A percentile compares a stretch with the other conserved stretches of the same genome.
phyloP scores from a whole-genome alignment of 2,329 filamentous ascomycete species.

The Alternaria dauci region DNA sequence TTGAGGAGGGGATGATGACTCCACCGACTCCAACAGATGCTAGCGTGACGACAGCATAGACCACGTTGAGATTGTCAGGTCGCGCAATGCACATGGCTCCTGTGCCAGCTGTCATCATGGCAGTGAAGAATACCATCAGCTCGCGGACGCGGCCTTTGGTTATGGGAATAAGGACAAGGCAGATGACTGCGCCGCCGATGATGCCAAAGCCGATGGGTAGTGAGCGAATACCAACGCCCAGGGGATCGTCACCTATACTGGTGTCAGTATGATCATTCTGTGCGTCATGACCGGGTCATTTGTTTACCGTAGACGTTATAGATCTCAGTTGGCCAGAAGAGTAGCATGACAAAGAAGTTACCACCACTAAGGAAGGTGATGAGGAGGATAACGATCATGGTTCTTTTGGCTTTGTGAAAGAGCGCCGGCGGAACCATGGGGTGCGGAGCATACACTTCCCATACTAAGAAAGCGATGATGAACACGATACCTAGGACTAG shows the following conservation, averaged over 20 bases:
- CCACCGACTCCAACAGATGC: conserved; percentile 72
- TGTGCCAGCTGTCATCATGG: conserved; percentile 71
- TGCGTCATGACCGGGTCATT: not conserved
- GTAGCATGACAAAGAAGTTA: conserved; percentile 46
- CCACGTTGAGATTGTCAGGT: conserved; percentile 61
- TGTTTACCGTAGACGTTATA: conserved; percentile 46
- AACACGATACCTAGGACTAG: conserved; percentile 61
- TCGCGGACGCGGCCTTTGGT: conserved; percentile 67
- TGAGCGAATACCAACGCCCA: conserved; percentile 70
- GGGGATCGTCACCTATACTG: conserved; percentile 62
- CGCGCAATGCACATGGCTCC: conserved; percentile 62
- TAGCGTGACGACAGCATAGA: conserved; percentile 67
- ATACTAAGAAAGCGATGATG: conserved; percentile 61
- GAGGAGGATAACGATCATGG: conserved; percentile 43
- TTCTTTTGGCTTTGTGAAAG: conserved; percentile 42
- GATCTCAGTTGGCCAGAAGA: conserved; percentile 48
- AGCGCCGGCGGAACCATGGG: conserved; percentile 56
- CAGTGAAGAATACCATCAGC: conserved; percentile 66
- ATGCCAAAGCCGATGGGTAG: conserved; percentile 72
- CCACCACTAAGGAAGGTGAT: conserved; percentile 48
- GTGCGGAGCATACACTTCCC: conserved; percentile 54
- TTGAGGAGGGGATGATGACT: conserved; percentile 72
- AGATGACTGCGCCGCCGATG: conserved; percentile 67
- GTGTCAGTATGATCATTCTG: conserved; percentile 7
- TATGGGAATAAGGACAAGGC: conserved; percentile 65